Conservation (phyloP, 2,329 filamentous ascomycete species). For the Raffaelea deltoideospora region DNA sequence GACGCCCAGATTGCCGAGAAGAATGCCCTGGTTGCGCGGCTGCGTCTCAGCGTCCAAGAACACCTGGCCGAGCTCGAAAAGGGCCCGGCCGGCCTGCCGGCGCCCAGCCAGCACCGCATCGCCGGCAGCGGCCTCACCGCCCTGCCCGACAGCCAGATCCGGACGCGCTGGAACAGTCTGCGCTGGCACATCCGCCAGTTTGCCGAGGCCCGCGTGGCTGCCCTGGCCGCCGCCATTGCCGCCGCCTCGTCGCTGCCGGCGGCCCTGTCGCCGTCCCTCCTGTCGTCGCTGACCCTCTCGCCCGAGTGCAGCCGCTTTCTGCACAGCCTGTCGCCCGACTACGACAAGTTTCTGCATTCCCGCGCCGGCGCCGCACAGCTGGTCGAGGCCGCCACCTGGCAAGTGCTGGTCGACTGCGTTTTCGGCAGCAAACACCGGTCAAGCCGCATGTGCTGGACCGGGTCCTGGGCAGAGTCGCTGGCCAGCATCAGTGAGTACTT, state of each 20-base stretch:
- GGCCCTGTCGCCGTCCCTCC: neutral
- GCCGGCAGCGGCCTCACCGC: neutral
- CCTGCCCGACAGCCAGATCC: conserved; percentile 4
- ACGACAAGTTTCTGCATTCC: neutral
- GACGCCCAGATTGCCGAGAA: conserved; percentile 2
- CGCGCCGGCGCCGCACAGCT: conserved; percentile 1
- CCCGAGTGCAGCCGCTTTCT: neutral
- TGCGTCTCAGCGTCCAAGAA: conserved; percentile 4
- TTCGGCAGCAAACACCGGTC: conserved; percentile 2
- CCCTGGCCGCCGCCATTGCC: no score
- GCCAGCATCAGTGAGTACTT: conserved; percentile 1
- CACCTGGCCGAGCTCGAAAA: conserved; percentile 1
- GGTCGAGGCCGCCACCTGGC: conserved; percentile 5
- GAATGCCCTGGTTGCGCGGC: conserved; percentile 1
- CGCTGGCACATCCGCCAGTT: conserved; percentile 5
- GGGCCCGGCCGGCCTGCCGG: neutral
- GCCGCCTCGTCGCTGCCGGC: no score
- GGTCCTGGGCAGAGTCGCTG: neutral
- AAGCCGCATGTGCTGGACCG: conserved; percentile 7
- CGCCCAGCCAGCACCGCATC: neutral
- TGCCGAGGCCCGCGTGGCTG: conserved; percentile 1
- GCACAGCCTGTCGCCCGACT: conserved; percentile 2
- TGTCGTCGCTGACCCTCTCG: neutral
- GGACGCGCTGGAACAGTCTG: conserved; percentile 2
- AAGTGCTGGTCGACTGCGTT: conserved; percentile 3